These are phyloP conservation scores for Capillidium rhysosporum DNA, from an alignment of 371 early-diverging fungal genomes.

Conservation along the genomic window DNA sequence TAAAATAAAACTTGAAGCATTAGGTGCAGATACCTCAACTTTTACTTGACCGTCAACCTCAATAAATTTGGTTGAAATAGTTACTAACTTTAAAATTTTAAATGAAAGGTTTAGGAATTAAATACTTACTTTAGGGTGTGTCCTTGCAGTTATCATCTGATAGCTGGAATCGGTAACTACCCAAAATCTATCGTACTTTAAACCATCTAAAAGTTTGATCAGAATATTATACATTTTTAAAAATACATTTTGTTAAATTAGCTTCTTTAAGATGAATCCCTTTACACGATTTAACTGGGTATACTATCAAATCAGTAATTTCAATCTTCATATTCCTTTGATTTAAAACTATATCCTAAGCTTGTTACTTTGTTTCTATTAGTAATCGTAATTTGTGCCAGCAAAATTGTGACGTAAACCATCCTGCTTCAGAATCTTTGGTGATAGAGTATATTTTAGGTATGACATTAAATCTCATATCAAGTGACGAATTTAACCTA, in stretches of 20 bases:
- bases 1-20: neutral
- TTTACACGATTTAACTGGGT: conserved; percentile 10
- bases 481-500: no score
- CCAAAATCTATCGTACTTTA: conserved; percentile 10
- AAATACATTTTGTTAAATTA: neutral
- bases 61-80: neutral
- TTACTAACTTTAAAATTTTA: neutral
- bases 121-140: conserved; percentile 8
- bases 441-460: no score
- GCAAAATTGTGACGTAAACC: no score
- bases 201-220: conserved; percentile 5
- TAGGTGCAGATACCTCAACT: neutral
- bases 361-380: neutral
- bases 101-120: neutral
- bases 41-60: neutral
- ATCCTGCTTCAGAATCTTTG: no score
- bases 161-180: conserved; percentile 7
- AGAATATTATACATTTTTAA: neutral
- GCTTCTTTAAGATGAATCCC: conserved; percentile 8
- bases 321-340: neutral
- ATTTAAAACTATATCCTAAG: neutral
- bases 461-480: no score
- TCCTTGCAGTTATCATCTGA: conserved; percentile 5
- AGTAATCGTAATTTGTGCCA: no score
- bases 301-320: conserved; percentile 3